Percentiles rank a stretch among this genome's conserved stretches.
phyloP scores from a whole-genome alignment of 768 basidiomycete species.

The Leccinum variicolor region DNA sequence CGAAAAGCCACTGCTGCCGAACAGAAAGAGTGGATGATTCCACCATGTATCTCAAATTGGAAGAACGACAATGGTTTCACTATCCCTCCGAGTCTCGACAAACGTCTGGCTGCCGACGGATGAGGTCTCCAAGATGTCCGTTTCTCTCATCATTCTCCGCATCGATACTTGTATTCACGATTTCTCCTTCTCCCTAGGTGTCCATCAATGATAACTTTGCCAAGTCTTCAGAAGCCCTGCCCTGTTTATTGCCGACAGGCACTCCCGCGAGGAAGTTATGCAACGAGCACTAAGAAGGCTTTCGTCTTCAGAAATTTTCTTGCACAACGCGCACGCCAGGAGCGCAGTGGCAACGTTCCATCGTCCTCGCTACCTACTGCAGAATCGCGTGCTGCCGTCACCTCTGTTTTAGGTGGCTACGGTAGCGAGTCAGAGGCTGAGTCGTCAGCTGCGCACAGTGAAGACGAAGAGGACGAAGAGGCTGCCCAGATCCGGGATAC shows the following conservation, averaged over 20 bases:
- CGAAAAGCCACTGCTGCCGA: slow-evolving; percentile 95
- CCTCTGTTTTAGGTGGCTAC: slow-evolving; percentile 78
- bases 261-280: slow-evolving; percentile 96
- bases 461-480: slow-evolving; percentile 72
- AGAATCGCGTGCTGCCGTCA: slow-evolving; percentile 66
- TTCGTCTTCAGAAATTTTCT: slow-evolving; percentile 89
- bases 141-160: slow-evolving; percentile 11
- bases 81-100: slow-evolving; percentile 96
- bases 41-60: slow-evolving; percentile 99
- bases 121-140: slow-evolving; percentile 95
- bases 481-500: slow-evolving; percentile 82
- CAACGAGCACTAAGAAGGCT: slow-evolving; percentile 90
- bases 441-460: slow-evolving; percentile 48
- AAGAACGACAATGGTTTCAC: slow-evolving; percentile 99
- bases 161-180: neutral
- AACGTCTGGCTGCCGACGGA: slow-evolving; percentile 97
- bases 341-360: slow-evolving; percentile 74
- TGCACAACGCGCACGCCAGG: slow-evolving; percentile 94
- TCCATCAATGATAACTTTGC: slow-evolving; percentile 99
- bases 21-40: slow-evolving; percentile 99
- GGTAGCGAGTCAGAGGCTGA: slow-evolving; percentile 70
- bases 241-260: slow-evolving; percentile 91
- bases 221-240: slow-evolving; percentile 96
- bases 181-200: slow-evolving; percentile 47
- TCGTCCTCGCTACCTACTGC: slow-evolving; percentile 61